A percentile compares a stretch with the other conserved stretches of the same genome.
These are phyloP conservation scores for Monosporascus sp. DNA, from an alignment of 2,329 filamentous ascomycete genomes.

Conservation along the genomic window DNA sequence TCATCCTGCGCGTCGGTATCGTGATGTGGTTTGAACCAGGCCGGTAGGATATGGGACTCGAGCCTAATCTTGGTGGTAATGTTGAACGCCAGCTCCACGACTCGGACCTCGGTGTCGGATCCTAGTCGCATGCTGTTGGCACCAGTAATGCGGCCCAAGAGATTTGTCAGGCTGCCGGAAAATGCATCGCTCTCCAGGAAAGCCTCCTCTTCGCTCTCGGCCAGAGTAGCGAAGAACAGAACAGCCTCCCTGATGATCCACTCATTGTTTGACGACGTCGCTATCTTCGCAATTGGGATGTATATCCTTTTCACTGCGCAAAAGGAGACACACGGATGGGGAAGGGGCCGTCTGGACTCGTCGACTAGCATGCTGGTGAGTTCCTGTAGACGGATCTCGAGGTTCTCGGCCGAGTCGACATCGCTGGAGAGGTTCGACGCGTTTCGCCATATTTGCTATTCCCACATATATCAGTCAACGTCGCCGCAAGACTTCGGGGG, in stretches of 20 bases:
- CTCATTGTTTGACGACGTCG: slow-evolving; percentile 77
- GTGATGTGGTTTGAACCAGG: slow-evolving; percentile 75
- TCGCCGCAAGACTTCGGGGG: too few relatives aligned
- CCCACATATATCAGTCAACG: neutral
- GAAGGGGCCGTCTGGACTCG: slow-evolving; percentile 80
- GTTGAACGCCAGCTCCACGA: slow-evolving; percentile 91
- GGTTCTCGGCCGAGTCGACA: slow-evolving; percentile 55
- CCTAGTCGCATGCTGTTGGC: slow-evolving; percentile 68
- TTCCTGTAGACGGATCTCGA: slow-evolving; percentile 59
- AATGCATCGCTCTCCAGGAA: slow-evolving; percentile 86
- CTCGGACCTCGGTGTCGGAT: slow-evolving; percentile 76
- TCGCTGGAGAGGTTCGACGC: slow-evolving; percentile 56
- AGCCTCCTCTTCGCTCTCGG: slow-evolving; percentile 94
- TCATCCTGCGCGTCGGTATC: slow-evolving; percentile 28
- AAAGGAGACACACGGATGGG: slow-evolving; percentile 88
- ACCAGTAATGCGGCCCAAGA: slow-evolving; percentile 74
- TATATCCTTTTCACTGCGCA: slow-evolving; percentile 84
- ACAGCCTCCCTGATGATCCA: slow-evolving; percentile 81
- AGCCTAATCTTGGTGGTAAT: slow-evolving; percentile 94
- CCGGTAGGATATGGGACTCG: slow-evolving; percentile 77
- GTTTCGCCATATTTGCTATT: slow-evolving; percentile 54
- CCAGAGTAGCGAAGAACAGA: slow-evolving; percentile 80
- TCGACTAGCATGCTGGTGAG: slow-evolving; percentile 73
- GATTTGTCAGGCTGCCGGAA: slow-evolving; percentile 78
- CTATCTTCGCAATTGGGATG: slow-evolving; percentile 82